Percentiles rank a stretch among this genome's conserved stretches.
Evolutionary conservation across 1,284 basidiomycete genomes (phyloP).

Genomic region (Sanghuangporus baumii): DNA sequence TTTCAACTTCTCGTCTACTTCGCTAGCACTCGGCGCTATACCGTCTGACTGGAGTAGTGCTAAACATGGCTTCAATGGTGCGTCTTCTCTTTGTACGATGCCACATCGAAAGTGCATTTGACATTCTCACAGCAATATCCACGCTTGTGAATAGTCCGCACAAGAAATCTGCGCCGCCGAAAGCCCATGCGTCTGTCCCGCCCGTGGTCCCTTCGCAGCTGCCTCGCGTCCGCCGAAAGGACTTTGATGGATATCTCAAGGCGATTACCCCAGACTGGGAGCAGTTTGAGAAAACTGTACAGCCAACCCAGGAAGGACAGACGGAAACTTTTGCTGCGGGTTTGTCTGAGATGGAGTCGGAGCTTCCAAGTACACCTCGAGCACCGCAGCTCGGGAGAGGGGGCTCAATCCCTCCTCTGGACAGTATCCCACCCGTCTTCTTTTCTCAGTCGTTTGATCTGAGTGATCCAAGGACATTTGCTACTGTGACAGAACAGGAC

Average conservation of each 20-base stretch:
- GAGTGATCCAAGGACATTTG: conserved; percentile 81
- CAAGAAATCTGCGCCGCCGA: conserved; percentile 77
- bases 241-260: conserved; percentile 80
- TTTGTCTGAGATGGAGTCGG: conserved; percentile 13
- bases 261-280: conserved; percentile 77
- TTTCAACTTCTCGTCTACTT: conserved; percentile 35
- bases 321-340: conserved; percentile 11
- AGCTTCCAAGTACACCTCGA: conserved; percentile 26
- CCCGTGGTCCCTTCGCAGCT: conserved; percentile 64
- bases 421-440: conserved; percentile 77
- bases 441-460: conserved; percentile 80
- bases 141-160: conserved; percentile 83
- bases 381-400: conserved; percentile 29
- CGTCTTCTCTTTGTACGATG: conserved; percentile 20
- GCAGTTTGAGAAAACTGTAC: conserved; percentile 49
- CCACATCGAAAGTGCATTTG: neutral
- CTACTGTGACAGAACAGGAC: conserved; percentile 67
- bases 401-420: conserved; percentile 60
- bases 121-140: conserved; percentile 48
- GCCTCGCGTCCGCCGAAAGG: conserved; percentile 75
- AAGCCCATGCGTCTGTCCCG: conserved; percentile 76
- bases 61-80: conserved; percentile 76
- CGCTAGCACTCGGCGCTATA: conserved; percentile 39
- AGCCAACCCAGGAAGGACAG: conserved; percentile 38
- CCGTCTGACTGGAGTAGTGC: conserved; percentile 71